Conservation (phyloP, 345 rosid genomes). For the Microthlaspi erraticum region DNA sequence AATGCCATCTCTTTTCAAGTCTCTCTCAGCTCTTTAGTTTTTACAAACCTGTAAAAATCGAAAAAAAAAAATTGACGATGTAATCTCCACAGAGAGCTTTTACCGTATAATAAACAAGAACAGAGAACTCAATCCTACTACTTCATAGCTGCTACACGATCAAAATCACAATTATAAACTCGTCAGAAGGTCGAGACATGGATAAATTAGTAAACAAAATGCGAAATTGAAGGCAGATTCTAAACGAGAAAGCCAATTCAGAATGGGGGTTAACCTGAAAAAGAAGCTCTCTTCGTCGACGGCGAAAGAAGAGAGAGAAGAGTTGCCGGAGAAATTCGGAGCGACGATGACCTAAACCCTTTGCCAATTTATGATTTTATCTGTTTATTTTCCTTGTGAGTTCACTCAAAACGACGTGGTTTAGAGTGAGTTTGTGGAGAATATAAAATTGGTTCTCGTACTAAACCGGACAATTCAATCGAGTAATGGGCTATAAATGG, state of each 20-base stretch:
- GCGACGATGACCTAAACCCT: conserved; percentile 31
- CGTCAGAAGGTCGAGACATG: neutral
- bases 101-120: neutral
- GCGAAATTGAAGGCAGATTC: neutral
- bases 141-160: neutral
- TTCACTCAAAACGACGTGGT: conserved; percentile 10
- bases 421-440: neutral
- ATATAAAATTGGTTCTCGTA: neutral
- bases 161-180: conserved; percentile 1
- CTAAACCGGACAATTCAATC: conserved; percentile 14
- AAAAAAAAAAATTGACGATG: neutral
- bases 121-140: neutral
- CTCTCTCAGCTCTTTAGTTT: neutral
- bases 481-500: neutral
- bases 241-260: neutral
- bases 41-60: conserved; percentile 4
- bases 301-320: conserved; percentile 10
- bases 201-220: neutral
- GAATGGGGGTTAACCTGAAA: conserved; percentile 1
- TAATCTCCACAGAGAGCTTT: neutral
- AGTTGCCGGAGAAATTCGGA: conserved; percentile 30
- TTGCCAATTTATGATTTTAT: neutral
- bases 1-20: conserved; percentile 32
- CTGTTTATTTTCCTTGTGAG: neutral
- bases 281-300: conserved; percentile 13